Conservation (phyloP, 331 rosid species). For the Phaseolus coccineus region DNA sequence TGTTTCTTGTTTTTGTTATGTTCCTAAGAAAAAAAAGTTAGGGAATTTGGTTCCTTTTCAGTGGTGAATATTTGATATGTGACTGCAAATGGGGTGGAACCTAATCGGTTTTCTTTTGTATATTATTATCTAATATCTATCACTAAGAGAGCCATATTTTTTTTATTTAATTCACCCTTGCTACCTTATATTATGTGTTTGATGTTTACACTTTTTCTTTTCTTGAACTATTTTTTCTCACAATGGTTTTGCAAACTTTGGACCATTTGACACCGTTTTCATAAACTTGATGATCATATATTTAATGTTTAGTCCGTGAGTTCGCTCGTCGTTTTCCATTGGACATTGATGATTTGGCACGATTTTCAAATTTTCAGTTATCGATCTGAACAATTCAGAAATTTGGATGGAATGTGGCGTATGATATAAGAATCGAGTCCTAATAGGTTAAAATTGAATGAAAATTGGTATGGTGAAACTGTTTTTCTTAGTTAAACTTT, state of each 20-base stretch:
- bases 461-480: too few species aligned
- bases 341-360: neutral
- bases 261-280: slow-evolving; percentile 24
- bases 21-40: slow-evolving; percentile 31
- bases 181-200: too few species aligned
- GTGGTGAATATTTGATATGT: slow-evolving; percentile 58
- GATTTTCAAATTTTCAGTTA: neutral
- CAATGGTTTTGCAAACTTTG: neutral
- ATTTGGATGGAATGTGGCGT: neutral
- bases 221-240: neutral
- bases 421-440: neutral
- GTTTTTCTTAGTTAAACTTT: too few species aligned
- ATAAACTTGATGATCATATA: neutral
- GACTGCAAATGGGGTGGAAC: slow-evolving; percentile 49
- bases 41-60: slow-evolving; percentile 67
- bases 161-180: neutral
- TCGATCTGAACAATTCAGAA: neutral
- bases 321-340: slow-evolving; percentile 16
- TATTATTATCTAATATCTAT: slow-evolving; percentile 55
- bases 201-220: neutral
- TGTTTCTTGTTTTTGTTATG: slow-evolving; percentile 28
- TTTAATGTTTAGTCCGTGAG: neutral
- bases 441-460: neutral
- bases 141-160: slow-evolving; percentile 57
- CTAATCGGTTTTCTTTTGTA: slow-evolving; percentile 47